Base-by-base conservation (phyloP, 371 early-diverging fungal genomes). In the Rhizopus microsporus region DNA sequence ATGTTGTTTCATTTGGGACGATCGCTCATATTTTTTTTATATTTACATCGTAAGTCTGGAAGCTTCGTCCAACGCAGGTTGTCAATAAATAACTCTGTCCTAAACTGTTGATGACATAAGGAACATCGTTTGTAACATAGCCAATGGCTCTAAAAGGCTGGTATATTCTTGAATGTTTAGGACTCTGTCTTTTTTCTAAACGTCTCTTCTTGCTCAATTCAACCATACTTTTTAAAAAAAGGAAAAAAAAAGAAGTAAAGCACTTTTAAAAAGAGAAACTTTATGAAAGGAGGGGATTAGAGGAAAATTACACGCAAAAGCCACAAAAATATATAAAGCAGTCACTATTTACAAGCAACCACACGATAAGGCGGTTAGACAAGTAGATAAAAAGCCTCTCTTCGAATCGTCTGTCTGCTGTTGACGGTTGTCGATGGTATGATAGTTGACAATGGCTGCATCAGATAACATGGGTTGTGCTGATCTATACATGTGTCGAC, bases 61-160 rank as follows among this genome's bases (percentile, higher is more conserved):
- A 97, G 51, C 88, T 88, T 49, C 81, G 75, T 7, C 94, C 96
- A 37, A 96, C 87, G 32, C 88, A 84, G 9, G 93, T 87, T 3
- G 95, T 93, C 44, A 95, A 65, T 59, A 92, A 93, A 51, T 84
- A 85, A 10, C 84, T 80, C 42, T 88, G 77, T 1, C 97, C 97
- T 44, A 85, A 78, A 45, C 84, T 79, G 75, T 94, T 93, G 49
- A 97, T 73, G 30, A 82, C 76, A 69, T 93, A 84, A 12, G 94
- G 89, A 23, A 88, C 66, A 46, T 90, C 88, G 59, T 87, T 86
- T 57, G 93, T 88, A 33, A 95, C 85, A 72, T 93, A 92, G 37
- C 97, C 96, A 35, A 96, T 80, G 3, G 95, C 93, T 59, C 95
- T 78, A 74, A 91, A 95, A 37, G 94, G 93, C 47, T 85, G 85